A percentile compares a stretch with the other conserved stretches of the same genome.
These are phyloP conservation scores for Fusarium sp. DNA, from an alignment of 2,329 filamentous ascomycete species.

Conservation along the genomic window DNA sequence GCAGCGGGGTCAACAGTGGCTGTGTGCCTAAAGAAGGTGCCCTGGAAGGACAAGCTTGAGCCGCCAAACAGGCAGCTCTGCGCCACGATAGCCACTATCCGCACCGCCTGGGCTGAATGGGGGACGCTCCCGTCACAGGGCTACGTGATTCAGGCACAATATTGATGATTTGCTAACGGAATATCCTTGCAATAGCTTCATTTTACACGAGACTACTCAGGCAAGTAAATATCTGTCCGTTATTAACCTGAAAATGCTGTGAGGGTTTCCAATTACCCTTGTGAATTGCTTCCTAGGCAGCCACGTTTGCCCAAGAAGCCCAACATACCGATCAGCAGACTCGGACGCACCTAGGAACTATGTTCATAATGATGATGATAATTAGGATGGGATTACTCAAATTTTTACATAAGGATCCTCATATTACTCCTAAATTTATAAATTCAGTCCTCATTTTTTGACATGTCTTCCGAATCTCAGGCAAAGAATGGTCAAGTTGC, in stretches of 20 bases:
- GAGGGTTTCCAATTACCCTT: neutral
- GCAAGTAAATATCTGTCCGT: neutral
- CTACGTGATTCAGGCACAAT: neutral
- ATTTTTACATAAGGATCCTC: neutral
- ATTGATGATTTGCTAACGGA: neutral
- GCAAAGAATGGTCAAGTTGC: neutral
- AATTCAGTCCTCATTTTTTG: neutral
- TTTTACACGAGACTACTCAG: neutral
- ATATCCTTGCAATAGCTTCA: neutral
- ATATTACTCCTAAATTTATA: neutral
- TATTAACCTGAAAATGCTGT: neutral
- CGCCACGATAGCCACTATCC: conserved; percentile 15
- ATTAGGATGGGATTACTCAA: neutral
- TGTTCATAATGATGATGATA: neutral
- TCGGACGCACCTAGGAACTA: neutral
- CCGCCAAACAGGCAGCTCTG: conserved; percentile 22
- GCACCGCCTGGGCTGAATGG: neutral
- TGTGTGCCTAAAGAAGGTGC: conserved; percentile 3
- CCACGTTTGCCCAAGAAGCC: neutral
- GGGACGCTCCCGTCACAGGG: neutral
- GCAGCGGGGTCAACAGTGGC: conserved; percentile 4
- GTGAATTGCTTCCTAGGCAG: neutral
- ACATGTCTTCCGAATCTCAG: neutral
- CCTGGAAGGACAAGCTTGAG: neutral
- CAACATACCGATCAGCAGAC: neutral